These are phyloP conservation scores for Epithemia pelagica DNA, from an alignment of 108 stramenopile species.

Conservation along the genomic window DNA sequence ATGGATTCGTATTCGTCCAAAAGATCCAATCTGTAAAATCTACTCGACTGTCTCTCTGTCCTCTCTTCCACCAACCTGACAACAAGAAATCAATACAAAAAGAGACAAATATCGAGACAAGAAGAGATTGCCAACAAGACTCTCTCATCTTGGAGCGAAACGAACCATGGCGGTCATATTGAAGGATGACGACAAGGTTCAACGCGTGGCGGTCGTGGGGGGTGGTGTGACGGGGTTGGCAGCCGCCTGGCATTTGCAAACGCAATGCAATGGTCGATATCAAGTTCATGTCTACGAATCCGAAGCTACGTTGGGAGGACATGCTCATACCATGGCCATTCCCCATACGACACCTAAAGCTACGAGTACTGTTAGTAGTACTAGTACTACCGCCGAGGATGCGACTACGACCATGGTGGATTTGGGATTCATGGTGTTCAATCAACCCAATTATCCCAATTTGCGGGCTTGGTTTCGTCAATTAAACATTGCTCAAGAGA, in stretches of 20 bases:
- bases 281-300: constrained; percentile 82
- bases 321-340: constrained; percentile 64
- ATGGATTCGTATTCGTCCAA: too few species aligned
- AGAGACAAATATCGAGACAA: too few species aligned
- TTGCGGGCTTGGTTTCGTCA: constrained; percentile 81
- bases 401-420: too few species aligned
- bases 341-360: too few species aligned
- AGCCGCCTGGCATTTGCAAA: constrained; percentile 66
- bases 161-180: too few species aligned
- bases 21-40: too few species aligned
- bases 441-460: constrained; percentile 92
- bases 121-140: too few species aligned
- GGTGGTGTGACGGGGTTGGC: constrained; percentile 74
- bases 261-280: constrained; percentile 14
- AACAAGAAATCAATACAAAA: too few species aligned
- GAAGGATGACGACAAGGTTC: too few species aligned
- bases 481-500: constrained; percentile 62
- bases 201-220: constrained; percentile 62
- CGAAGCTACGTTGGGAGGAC: constrained; percentile 73
- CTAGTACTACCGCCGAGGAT: constrained; percentile 45
- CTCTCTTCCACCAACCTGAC: too few species aligned
- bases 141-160: too few species aligned
- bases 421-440: constrained; percentile 97
- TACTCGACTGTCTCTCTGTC: too few species aligned
- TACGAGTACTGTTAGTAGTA: constrained; percentile 19